phyloP scores from a whole-genome alignment of 164 flowering plant species.

The Annona squamosa region DNA sequence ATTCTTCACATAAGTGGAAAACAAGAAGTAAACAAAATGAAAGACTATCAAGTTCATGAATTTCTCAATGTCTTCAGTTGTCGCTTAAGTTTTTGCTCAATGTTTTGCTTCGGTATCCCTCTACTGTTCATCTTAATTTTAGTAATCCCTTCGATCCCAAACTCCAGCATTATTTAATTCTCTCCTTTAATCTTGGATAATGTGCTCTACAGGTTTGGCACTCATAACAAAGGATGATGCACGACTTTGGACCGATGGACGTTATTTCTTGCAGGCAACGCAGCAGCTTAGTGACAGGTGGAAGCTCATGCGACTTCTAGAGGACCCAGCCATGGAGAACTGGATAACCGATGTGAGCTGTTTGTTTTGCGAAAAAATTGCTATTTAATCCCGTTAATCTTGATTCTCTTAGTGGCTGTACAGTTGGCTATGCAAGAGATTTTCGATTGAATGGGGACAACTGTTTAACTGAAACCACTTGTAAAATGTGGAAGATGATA shows the following conservation, averaged over 20 bases:
- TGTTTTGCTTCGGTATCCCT: too few relatives aligned
- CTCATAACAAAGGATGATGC: conserved; percentile 71
- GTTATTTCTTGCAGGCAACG: conserved; percentile 88
- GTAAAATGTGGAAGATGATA: too few relatives aligned
- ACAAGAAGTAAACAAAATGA: too few relatives aligned
- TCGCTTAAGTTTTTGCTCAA: too few relatives aligned
- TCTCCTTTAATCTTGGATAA: background rate
- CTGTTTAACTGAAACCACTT: too few relatives aligned
- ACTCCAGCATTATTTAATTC: too few relatives aligned
- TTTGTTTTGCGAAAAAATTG: background rate
- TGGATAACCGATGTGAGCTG: conserved; percentile 88
- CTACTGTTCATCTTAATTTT: too few relatives aligned
- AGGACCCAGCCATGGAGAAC: conserved; percentile 69
- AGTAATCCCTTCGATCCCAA: too few relatives aligned
- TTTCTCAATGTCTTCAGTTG: too few relatives aligned
- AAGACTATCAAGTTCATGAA: too few relatives aligned
- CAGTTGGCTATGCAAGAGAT: background rate
- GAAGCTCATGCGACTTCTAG: conserved; percentile 92
- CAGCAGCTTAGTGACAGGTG: conserved; percentile 69
- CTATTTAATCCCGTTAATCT: background rate
- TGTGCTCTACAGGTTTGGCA: conserved; percentile 59
- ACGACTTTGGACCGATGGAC: conserved; percentile 91
- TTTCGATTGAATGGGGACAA: background rate
- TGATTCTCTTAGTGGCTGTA: background rate
- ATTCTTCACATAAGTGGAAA: too few relatives aligned